Evolutionary conservation across 2,329 filamentous ascomycete genomes (phyloP), one percentile per base, ranked within the genome.

Genomic region (Penicillium psychrosexuale): DNA sequence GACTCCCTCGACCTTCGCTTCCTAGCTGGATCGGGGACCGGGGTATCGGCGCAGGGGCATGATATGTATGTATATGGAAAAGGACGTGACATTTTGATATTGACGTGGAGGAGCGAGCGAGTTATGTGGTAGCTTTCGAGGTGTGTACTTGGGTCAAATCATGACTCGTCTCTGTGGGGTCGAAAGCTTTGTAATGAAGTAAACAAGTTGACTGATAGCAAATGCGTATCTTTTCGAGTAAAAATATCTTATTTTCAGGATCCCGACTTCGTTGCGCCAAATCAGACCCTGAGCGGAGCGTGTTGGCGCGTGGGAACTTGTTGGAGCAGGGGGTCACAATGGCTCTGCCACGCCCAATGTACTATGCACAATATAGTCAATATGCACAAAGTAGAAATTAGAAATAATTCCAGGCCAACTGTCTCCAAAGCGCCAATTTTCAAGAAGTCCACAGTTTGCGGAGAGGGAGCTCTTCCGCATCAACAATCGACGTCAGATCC

Each of bases 61-160:
- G 83, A 82, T 69, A 87, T 85, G 67, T 83, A 84, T 30, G 82
- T 82, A 70, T 86, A 86, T 2, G 84, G 84, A 58, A 85, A 86
- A 12, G 79, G 66, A 46, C 78, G 75, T n/a, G 80, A 77, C 82
- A 84, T 83, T 49, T 11, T 66, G 55, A 44, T 30, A 22, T 27
- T 2, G 19, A 34, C 8, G 8, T 30, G 43, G 42, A 24, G 19
- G 33, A 33, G 30, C n/a, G 30, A 36, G 33, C 24, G 38, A 54
- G 39, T 24, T 38, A 31, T 17, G 28, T 55, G 24, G 33, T 34
- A 39, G 33, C 31, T 53, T 45, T 38, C 33, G 43, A 47, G 42
- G n/a, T 5, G 36, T 44, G 44, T 44, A 22, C 31, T 27, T 50
- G 34, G 34, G 22, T 64, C 54, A 63, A 59, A 54, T 60, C 58